These are phyloP conservation scores for Magnusiomyces paraingens DNA, from an alignment of 1,139 yeast species.

Conservation along the genomic window DNA sequence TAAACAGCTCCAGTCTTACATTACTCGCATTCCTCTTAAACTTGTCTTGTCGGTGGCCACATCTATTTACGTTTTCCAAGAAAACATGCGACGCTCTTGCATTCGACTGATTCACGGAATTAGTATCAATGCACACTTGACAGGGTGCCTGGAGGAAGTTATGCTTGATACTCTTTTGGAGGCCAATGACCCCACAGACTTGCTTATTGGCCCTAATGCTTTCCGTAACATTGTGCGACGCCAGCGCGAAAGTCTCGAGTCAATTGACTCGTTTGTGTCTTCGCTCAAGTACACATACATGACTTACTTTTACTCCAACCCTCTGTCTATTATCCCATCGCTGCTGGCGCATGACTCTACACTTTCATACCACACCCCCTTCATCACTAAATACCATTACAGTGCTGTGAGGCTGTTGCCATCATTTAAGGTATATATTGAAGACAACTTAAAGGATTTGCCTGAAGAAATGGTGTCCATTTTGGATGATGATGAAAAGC, in stretches of 20 bases:
- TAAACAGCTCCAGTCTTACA: constrained; percentile 39
- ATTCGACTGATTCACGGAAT: constrained; percentile 24
- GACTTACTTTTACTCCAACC: constrained; percentile 67
- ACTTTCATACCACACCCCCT: not conserved
- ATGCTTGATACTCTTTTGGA: constrained; percentile 19
- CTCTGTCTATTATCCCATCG: constrained; percentile 48
- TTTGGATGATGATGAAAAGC: constrained; percentile 5
- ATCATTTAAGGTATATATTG: not conserved
- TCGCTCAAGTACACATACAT: constrained; percentile 57
- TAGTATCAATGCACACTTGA: constrained; percentile 22
- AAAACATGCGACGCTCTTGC: constrained; percentile 35
- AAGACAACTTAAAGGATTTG: not conserved
- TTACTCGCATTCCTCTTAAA: constrained; percentile 37
- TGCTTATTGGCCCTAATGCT: constrained; percentile 28
- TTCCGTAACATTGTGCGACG: constrained; percentile 22
- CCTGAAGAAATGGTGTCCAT: not conserved
- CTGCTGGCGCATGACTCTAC: constrained; percentile 17
- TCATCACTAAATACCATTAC: not conserved
- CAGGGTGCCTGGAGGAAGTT: constrained; percentile 20
- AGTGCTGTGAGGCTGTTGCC: constrained; percentile 1
- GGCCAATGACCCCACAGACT: not conserved
- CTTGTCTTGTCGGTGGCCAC: constrained; percentile 52
- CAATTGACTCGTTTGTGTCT: constrained; percentile 47
- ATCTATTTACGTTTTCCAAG: constrained; percentile 40
- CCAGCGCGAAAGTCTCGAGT: constrained; percentile 28